phyloP scores from a whole-genome alignment of 2,329 filamentous ascomycete species.

The Westerdykella aurantiaca region DNA sequence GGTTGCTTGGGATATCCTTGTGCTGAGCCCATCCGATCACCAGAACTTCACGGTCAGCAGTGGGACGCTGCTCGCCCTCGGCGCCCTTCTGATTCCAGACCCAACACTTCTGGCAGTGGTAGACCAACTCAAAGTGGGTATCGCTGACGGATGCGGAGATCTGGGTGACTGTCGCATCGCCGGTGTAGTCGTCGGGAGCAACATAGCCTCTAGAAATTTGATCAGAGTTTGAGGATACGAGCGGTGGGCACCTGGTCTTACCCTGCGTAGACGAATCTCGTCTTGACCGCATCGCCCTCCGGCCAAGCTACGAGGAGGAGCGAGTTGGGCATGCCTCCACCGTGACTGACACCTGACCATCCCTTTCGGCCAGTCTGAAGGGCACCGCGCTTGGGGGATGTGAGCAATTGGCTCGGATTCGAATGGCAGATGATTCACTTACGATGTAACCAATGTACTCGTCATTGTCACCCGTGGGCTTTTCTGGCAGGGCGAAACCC shows the following conservation, averaged over 20 bases:
- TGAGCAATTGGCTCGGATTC: background rate
- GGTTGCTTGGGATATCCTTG: slow-evolving; percentile 35
- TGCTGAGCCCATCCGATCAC: slow-evolving; percentile 55
- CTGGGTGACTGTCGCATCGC: slow-evolving; percentile 57
- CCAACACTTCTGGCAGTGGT: slow-evolving; percentile 54
- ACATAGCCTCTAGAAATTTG: slow-evolving; percentile 47
- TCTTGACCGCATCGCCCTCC: slow-evolving; percentile 22
- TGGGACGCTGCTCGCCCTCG: slow-evolving; percentile 35
- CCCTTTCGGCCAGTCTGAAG: slow-evolving; percentile 23
- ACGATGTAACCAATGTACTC: slow-evolving; percentile 38
- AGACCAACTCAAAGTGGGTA: slow-evolving; percentile 58
- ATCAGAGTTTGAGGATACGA: slow-evolving; percentile 8
- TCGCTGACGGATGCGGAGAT: slow-evolving; percentile 54
- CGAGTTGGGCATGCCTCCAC: slow-evolving; percentile 31
- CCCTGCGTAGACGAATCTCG: slow-evolving; percentile 28
- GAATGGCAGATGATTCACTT: slow-evolving; percentile 4
- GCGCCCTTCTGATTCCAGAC: slow-evolving; percentile 40
- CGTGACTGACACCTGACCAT: slow-evolving; percentile 36
- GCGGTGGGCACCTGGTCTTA: slow-evolving; percentile 9
- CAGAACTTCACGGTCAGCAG: slow-evolving; percentile 22
- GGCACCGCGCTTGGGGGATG: slow-evolving; percentile 21
- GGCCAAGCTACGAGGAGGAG: slow-evolving; percentile 33
- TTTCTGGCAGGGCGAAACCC: slow-evolving; percentile 29
- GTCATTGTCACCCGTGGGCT: slow-evolving; percentile 17
- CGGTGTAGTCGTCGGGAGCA: slow-evolving; percentile 54